Percentiles rank a stretch among this genome's conserved stretches.
Conservation (phyloP, 495 filamentous ascomycete genomes). For the Penicillium malachiteum region DNA sequence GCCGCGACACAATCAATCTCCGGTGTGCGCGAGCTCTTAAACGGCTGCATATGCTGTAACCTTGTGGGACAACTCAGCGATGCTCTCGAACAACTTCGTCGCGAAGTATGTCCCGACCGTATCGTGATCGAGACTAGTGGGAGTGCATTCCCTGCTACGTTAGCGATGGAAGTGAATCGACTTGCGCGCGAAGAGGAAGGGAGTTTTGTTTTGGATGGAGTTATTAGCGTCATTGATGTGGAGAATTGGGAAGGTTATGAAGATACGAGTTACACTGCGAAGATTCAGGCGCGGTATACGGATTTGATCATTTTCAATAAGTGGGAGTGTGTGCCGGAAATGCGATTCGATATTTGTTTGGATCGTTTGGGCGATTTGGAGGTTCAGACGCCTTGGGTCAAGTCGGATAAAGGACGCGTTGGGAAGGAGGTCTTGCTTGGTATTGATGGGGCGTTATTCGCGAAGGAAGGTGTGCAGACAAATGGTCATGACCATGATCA, state of each 20-base stretch:
- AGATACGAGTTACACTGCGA: constrained; percentile 85
- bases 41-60: constrained; percentile 98
- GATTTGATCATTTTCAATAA: constrained; percentile 95
- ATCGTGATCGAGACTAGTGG: constrained; percentile 94
- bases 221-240: constrained; percentile 89
- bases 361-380: constrained; percentile 87
- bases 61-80: constrained; percentile 85
- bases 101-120: constrained; percentile 64
- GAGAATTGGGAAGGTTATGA: constrained; percentile 98
- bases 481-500: constrained; percentile 8
- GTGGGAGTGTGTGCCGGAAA: constrained; percentile 76
- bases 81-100: constrained; percentile 70
- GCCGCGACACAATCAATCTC: constrained; percentile 76
- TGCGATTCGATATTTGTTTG: constrained; percentile 73
- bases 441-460: constrained; percentile 76
- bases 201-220: constrained; percentile 77
- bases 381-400: constrained; percentile 75
- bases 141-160: constrained; percentile 81
- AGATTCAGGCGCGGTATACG: constrained; percentile 83
- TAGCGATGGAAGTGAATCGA: constrained; percentile 92
- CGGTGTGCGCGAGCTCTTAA: constrained; percentile 88
- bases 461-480: constrained; percentile 37
- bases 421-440: constrained; percentile 78
- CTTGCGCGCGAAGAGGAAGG: constrained; percentile 56
- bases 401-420: constrained; percentile 74